Evolutionary conservation across 257 asterid species (phyloP).

Genomic region (Ilex aquifolium): DNA sequence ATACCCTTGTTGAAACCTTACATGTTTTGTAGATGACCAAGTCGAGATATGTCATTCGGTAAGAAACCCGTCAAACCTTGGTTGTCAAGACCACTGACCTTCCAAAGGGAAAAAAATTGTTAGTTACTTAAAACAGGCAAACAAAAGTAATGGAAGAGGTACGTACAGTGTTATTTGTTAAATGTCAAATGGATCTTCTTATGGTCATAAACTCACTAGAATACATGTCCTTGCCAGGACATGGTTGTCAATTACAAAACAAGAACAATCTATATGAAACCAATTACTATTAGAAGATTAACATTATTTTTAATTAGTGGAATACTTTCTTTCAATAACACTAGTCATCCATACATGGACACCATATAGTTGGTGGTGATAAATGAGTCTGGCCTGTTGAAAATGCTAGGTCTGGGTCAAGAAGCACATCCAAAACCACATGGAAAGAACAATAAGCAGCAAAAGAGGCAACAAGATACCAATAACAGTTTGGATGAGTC

Average conservation of each 20-base stretch:
- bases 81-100: slow-evolving; percentile 80
- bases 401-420: too few species aligned
- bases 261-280: background rate
- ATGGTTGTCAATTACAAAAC: too few species aligned
- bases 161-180: background rate
- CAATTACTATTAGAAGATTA: background rate
- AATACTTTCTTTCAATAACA: background rate
- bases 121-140: background rate
- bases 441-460: too few species aligned
- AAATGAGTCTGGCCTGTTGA: too few species aligned
- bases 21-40: slow-evolving; percentile 94
- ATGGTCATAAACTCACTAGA: background rate
- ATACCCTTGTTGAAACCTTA: slow-evolving; percentile 30
- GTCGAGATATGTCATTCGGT: slow-evolving; percentile 62
- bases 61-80: slow-evolving; percentile 89
- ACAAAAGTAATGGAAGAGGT: slow-evolving; percentile 2
- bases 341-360: background rate
- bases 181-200: background rate
- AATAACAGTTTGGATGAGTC: too few species aligned
- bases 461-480: too few species aligned
- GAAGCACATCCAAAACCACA: too few species aligned
- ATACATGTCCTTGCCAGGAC: background rate
- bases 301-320: too few species aligned
- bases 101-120: slow-evolving; percentile 13
- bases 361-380: background rate